Evolutionary conservation across 2,329 filamentous ascomycete genomes (phyloP), one percentile per base, ranked within the genome.

Genomic region (Dactylellina leptospora): DNA sequence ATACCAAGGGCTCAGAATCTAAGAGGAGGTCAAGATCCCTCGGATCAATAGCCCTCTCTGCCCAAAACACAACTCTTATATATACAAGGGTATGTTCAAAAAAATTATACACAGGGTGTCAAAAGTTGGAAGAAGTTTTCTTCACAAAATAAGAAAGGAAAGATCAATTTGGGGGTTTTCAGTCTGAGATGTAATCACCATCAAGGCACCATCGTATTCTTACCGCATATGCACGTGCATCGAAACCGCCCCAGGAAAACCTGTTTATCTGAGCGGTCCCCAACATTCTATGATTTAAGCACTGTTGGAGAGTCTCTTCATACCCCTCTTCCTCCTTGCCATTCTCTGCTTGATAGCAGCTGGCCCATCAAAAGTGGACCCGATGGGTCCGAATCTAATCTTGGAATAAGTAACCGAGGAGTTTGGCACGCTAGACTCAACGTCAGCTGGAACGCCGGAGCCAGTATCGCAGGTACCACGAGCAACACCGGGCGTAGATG

Each of bases 341-440:
- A 72, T 72, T 23, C 68, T 55, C 22, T 72, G 59, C 53, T 55
- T 72, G 5, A 72, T 72, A 53, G 59, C 59, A 33, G 44, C 68
- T 23, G 68, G 68, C 2, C 68, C 68, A 27, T 64, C 59, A 28
- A 72, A 85, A 75, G 85, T 87, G 44, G 83, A 84, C 76, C 82
- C 82, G 77, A 87, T 84, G 62, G 84, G 81, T 23, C 85, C 85
- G 75, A 85, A 83, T 79, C 82, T 83, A 81, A 87, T 86, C 81
- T 86, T 86, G 74, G 84, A 86, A 81, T 82, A 87, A 72, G 81
- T 78, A 50, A 87, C 85, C 75, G 81, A 81, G 47, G 85, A 80
- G 78, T 82, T 80, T 36, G 84, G 81, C 9, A 79, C 77, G 47
- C 79, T 74, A 10, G 78, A 47, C 79, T 87, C 84, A 42, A 88